phyloP scores from a whole-genome alignment of 345 rosid genomes.

The Rhodomyrtus tomentosa region DNA sequence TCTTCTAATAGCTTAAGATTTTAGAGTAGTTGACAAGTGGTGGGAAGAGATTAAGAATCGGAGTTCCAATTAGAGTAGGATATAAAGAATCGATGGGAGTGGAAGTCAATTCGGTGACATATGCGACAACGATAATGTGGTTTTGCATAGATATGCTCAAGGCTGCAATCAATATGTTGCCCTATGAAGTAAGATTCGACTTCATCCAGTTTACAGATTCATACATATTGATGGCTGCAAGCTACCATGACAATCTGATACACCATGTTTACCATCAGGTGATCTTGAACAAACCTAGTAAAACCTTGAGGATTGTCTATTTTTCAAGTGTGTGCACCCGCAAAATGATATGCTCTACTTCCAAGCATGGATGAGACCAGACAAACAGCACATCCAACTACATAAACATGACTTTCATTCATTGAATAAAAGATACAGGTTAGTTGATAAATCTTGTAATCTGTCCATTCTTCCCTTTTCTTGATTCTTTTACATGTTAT shows the following conservation, averaged over 20 bases:
- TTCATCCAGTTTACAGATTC: background rate
- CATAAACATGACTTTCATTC: background rate
- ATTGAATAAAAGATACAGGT: background rate
- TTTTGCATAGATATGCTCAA: background rate
- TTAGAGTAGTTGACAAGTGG: no score
- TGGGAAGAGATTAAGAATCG: background rate
- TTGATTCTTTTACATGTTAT: no score
- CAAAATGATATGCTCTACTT: background rate
- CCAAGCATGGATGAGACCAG: background rate
- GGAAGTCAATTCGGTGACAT: background rate
- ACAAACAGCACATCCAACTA: background rate
- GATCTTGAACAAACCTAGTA: background rate
- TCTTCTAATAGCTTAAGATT: no score
- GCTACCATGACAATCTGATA: background rate
- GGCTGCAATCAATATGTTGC: background rate
- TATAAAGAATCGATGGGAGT: background rate
- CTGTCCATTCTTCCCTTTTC: background rate
- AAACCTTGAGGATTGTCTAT: background rate
- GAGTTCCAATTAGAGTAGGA: background rate
- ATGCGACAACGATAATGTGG: background rate
- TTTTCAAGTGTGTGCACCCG: background rate
- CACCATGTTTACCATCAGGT: background rate
- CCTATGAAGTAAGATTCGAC: background rate
- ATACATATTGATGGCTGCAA: background rate
- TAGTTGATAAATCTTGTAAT: no score